Percentiles rank a stretch among this genome's conserved stretches.
Conservation (phyloP, 2,329 filamentous ascomycete species). For the Lachnellula suecica region DNA sequence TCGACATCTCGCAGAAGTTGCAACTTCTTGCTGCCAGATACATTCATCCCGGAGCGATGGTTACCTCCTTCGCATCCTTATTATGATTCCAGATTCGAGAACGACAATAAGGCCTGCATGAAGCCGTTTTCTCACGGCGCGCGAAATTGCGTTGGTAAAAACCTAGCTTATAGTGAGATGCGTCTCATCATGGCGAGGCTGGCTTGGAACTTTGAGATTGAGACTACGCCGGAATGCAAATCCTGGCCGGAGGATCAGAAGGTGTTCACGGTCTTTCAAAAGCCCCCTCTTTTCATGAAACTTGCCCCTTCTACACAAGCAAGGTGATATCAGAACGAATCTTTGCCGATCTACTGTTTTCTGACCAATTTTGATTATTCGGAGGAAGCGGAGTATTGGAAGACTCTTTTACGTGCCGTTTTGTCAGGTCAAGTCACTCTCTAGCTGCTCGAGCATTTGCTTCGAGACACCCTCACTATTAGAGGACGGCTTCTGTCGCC, state of each 20-base stretch:
- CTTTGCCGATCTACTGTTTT: too few species aligned
- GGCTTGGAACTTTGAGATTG: conserved; percentile 10
- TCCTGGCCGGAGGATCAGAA: conserved; percentile 8
- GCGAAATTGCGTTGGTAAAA: conserved; percentile 9
- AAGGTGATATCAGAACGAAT: too few species aligned
- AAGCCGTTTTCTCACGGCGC: conserved; percentile 9
- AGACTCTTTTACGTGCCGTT: too few species aligned
- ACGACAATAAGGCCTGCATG: conserved; percentile 2
- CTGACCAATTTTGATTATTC: too few species aligned
- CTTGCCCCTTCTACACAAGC: too few species aligned
- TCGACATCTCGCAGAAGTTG: neutral
- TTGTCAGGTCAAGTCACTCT: too few species aligned
- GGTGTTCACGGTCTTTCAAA: conserved; percentile 11
- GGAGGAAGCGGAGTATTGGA: too few species aligned
- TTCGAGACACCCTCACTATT: too few species aligned
- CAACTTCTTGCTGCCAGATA: conserved; percentile 10
- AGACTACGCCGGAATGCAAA: conserved; percentile 2
- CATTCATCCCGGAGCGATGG: conserved; percentile 30
- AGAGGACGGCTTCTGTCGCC: too few species aligned
- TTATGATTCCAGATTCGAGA: neutral
- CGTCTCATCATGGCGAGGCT: conserved; percentile 14
- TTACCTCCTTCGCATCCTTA: conserved; percentile 11
- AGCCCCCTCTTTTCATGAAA: conserved; percentile 1
- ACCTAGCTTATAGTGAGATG: conserved; percentile 13
- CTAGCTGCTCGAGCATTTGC: too few species aligned